phyloP scores from a whole-genome alignment of 495 filamentous ascomycete species.

The Chaetomidium leptoderma region DNA sequence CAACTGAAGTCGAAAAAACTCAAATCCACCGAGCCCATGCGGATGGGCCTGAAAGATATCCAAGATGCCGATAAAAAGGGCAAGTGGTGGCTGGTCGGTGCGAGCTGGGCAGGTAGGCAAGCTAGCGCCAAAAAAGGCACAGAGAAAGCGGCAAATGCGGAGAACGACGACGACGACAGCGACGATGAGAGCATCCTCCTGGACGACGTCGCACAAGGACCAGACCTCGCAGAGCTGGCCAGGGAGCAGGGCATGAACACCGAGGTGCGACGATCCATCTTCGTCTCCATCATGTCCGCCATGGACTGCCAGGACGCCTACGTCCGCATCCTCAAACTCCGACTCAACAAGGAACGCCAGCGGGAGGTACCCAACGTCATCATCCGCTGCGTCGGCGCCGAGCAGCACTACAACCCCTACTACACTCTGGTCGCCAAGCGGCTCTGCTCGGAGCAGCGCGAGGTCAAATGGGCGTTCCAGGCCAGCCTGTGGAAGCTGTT shows the following conservation, averaged over 20 bases:
- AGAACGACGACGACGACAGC: slow-evolving; percentile 44
- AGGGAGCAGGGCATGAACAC: slow-evolving; percentile 91
- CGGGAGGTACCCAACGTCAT: slow-evolving; percentile 84
- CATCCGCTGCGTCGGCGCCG: slow-evolving; percentile 78
- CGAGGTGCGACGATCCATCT: slow-evolving; percentile 85
- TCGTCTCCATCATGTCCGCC: slow-evolving; percentile 84
- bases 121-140: slow-evolving; percentile 18
- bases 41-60: slow-evolving; percentile 76
- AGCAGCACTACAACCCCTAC: slow-evolving; percentile 85
- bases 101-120: slow-evolving; percentile 66
- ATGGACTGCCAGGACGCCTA: slow-evolving; percentile 81
- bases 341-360: slow-evolving; percentile 79
- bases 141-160: slow-evolving; percentile 15
- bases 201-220: slow-evolving; percentile 50
- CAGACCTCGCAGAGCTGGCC: slow-evolving; percentile 69
- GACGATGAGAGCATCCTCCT: slow-evolving; percentile 30
- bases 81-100: slow-evolving; percentile 97
- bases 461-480: slow-evolving; percentile 76
- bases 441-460: slow-evolving; percentile 66
- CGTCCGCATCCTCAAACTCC: slow-evolving; percentile 69
- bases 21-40: slow-evolving; percentile 74
- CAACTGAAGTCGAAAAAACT: slow-evolving; percentile 63
- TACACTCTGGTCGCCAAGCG: slow-evolving; percentile 79
- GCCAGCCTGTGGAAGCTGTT: slow-evolving; percentile 85
- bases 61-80: slow-evolving; percentile 76